Evolutionary conservation across 495 filamentous ascomycete species (phyloP), one percentile per base, ranked within the genome.

Genomic region (Aspergillus asperescens): DNA sequence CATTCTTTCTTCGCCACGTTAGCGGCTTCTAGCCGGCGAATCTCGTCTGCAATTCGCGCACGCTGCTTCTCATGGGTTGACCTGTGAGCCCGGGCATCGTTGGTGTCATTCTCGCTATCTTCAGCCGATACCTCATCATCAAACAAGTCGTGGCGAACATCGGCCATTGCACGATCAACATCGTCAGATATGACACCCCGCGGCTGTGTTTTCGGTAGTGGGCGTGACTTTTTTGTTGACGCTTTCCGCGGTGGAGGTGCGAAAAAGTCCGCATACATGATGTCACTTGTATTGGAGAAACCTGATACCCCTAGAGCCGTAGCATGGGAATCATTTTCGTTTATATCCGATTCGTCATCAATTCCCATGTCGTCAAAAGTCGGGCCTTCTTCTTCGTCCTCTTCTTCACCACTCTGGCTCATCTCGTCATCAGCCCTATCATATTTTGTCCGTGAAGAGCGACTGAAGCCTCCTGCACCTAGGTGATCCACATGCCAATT

Each of bases 1-100:
- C 93, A 98, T 55, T 90, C 81, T 40, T 89, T 85, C 67, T 96
- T 95, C 2, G 89, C 88, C 7, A 98, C 86, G 46, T 88, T 90
- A 19, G 87, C 89, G 6, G 87, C 81, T 74, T 98, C 93, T 28
- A 98, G 80, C 28, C 83, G 81, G 32, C 90, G 87, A 51, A 98
- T 98, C 64, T 98, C 87, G 62, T 90, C 87, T 1, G 83, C 84
- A 38, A 97, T 72, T 39, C 86, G 85, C 43, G 88, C 89, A 69
- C 90, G 87, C 52, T 87, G 80, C 58, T 89, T 87, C 67, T 97
- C 89, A 61, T 96, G 88, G 10, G 84, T 81, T 22, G 91, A 96
- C 29, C 78, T 79, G 77, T 75, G 47, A 69, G 75, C 82, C 35
- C 77, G 70, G 28, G 77, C 73, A 48, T 84, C 69, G 13, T 56